phyloP scores from a whole-genome alignment of 139 green algal genomes.

The Chlorella sp. region DNA sequence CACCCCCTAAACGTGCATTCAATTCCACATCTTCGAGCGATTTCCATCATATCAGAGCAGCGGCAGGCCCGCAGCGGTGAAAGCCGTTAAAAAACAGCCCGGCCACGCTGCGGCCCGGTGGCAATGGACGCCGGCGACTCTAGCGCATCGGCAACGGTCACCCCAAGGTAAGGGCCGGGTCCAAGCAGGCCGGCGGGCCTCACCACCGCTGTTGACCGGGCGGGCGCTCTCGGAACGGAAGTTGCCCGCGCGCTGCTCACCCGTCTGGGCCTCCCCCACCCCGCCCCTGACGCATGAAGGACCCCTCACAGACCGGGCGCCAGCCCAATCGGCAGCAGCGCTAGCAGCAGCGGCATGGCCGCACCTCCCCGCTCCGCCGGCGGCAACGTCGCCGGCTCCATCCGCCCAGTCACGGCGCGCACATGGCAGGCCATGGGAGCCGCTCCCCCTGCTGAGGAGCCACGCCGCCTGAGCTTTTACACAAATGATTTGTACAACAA shows the following conservation, averaged over 20 bases:
- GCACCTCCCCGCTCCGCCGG: background rate
- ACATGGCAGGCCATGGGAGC: slow-evolving; percentile 30
- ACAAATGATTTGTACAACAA: slow-evolving; percentile 32
- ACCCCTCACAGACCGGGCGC: background rate
- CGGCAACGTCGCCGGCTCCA: background rate
- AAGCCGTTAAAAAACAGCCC: too few relatives aligned
- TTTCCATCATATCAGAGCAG: too few relatives aligned
- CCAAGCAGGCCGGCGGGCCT: background rate
- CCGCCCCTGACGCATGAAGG: background rate
- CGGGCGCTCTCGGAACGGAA: background rate
- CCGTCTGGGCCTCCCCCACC: background rate
- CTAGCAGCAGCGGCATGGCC: background rate
- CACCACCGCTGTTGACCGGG: background rate
- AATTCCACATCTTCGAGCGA: too few relatives aligned
- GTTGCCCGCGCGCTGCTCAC: background rate
- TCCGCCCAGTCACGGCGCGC: slow-evolving; percentile 20
- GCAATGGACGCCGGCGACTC: background rate
- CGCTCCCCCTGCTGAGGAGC: background rate
- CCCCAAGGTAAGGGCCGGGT: background rate
- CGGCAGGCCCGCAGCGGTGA: too few relatives aligned
- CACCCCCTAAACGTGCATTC: too few relatives aligned
- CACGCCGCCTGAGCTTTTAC: slow-evolving; percentile 12
- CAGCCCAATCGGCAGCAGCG: background rate
- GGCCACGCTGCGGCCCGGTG: too few relatives aligned
- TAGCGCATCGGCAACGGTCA: background rate